phyloP scores from a whole-genome alignment of 2,329 filamentous ascomycete genomes.

The Leptographium flavum region DNA sequence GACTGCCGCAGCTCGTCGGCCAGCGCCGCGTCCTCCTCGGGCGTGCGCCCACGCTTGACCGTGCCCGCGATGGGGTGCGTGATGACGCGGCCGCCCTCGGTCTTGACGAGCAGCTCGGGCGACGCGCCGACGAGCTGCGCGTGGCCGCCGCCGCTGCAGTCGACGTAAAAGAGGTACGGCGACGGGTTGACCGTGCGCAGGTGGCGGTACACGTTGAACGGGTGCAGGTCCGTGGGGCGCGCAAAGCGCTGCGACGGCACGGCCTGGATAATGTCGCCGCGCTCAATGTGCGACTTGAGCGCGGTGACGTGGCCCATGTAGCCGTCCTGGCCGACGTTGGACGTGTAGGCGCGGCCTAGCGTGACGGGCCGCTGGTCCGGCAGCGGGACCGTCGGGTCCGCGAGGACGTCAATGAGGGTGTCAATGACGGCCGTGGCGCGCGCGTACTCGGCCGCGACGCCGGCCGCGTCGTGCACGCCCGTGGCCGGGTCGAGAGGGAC shows the following conservation, averaged over 20 bases:
- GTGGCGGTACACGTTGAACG: conserved; percentile 96
- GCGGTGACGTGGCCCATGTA: conserved; percentile 81
- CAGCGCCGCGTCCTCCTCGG: conserved; percentile 67
- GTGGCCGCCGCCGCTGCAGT: conserved; percentile 60
- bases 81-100: conserved; percentile 67
- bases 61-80: conserved; percentile 97
- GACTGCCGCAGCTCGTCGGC: conserved; percentile 64
- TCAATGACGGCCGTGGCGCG: conserved; percentile 51
- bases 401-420: conserved; percentile 55
- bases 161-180: conserved; percentile 92
- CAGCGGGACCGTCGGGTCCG: conserved; percentile 60
- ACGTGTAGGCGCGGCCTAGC: conserved; percentile 65
- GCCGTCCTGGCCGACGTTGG: conserved; percentile 77
- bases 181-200: conserved; percentile 95
- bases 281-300: conserved; percentile 80
- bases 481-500: conserved; percentile 23
- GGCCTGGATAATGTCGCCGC: conserved; percentile 93
- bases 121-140: conserved; percentile 95
- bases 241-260: conserved; percentile 91
- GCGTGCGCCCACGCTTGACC: conserved; percentile 68
- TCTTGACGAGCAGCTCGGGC: conserved; percentile 87
- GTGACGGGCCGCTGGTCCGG: conserved; percentile 63
- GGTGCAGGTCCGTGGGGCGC: conserved; percentile 77
- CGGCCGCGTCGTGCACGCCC: conserved; percentile 5
- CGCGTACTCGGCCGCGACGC: conserved; percentile 53